Conservation (phyloP, 805 yeast genomes). For the Yarrowia sp. region DNA sequence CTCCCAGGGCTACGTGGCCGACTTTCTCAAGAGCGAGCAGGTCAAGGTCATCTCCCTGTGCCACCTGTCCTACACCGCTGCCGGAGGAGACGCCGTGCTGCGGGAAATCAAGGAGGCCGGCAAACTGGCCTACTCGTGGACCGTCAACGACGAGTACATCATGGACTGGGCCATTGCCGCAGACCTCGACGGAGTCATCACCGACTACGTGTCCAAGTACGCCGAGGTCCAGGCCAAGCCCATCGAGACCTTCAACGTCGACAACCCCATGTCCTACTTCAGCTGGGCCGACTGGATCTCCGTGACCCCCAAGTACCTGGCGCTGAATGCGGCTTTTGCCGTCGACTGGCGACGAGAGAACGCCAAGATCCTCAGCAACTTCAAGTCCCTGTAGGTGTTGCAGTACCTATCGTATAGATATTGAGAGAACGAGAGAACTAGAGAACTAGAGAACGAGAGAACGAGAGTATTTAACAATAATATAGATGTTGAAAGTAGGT, state of each 20-base stretch:
- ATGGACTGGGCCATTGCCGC: conserved; percentile 52
- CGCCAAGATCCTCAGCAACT: conserved; percentile 17
- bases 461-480: background rate
- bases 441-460: no score
- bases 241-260: conserved; percentile 33
- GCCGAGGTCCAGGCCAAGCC: conserved; percentile 23
- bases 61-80: conserved; percentile 55
- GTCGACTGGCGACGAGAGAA: conserved; percentile 31
- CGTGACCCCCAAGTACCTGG: conserved; percentile 27
- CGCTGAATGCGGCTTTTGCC: conserved; percentile 10
- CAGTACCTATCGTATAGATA: no score
- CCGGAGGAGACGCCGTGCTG: conserved; percentile 50
- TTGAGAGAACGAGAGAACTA: no score
- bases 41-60: conserved; percentile 64
- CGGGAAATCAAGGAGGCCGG: conserved; percentile 48
- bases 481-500: background rate
- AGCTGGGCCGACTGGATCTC: conserved; percentile 28
- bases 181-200: conserved; percentile 53
- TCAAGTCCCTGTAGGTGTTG: conserved; percentile 1
- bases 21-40: conserved; percentile 55
- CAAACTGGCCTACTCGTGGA: conserved; percentile 59
- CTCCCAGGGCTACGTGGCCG: conserved; percentile 49
- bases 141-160: conserved; percentile 54
- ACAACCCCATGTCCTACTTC: conserved; percentile 36
- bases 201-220: conserved; percentile 48